phyloP scores from a whole-genome alignment of 1,284 basidiomycete genomes.

The Trichosporon sp. region DNA sequence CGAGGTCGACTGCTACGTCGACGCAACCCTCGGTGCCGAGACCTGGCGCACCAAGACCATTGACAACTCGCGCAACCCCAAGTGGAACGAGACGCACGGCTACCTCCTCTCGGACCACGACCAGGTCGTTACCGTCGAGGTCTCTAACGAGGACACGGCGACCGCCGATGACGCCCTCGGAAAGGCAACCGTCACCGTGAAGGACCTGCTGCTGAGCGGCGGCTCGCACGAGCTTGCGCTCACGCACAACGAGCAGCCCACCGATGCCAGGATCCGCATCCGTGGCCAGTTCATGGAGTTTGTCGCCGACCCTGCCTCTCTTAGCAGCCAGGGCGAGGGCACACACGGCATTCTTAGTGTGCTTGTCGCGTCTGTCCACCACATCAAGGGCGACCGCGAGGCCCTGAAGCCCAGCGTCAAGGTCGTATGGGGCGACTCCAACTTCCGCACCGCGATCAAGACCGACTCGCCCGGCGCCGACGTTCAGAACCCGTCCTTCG shows the following conservation, averaged over 20 bases:
- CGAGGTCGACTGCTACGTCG: conserved; percentile 10
- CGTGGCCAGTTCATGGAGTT: conserved; percentile 12
- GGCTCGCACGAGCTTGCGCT: conserved; percentile 7
- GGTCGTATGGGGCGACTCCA: conserved; percentile 14
- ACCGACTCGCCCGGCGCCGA: conserved; percentile 15
- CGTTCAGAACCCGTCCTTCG: conserved; percentile 16
- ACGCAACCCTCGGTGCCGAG: conserved; percentile 9
- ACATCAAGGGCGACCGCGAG: conserved; percentile 11
- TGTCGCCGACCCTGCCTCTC: conserved; percentile 9
- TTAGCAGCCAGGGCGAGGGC: conserved; percentile 13
- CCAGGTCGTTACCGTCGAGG: conserved; percentile 9
- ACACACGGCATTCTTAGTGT: conserved; percentile 13
- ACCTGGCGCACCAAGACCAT: conserved; percentile 15
- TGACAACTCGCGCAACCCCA: conserved; percentile 14
- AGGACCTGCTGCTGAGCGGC: conserved; percentile 10
- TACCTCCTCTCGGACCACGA: conserved; percentile 13
- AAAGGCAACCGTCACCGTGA: conserved; percentile 1
- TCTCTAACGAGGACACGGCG: conserved; percentile 11
- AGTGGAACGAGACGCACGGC: conserved; percentile 18
- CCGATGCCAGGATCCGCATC: conserved; percentile 3
- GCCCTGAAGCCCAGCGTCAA: conserved; percentile 17
- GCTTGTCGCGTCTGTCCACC: conserved; percentile 11
- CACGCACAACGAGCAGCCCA: conserved; percentile 4
- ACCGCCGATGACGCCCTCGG: conserved; percentile 9
- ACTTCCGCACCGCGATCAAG: conserved; percentile 16